Conservation (phyloP, 177 flowering plant species). For the Vitis hybrid region DNA sequence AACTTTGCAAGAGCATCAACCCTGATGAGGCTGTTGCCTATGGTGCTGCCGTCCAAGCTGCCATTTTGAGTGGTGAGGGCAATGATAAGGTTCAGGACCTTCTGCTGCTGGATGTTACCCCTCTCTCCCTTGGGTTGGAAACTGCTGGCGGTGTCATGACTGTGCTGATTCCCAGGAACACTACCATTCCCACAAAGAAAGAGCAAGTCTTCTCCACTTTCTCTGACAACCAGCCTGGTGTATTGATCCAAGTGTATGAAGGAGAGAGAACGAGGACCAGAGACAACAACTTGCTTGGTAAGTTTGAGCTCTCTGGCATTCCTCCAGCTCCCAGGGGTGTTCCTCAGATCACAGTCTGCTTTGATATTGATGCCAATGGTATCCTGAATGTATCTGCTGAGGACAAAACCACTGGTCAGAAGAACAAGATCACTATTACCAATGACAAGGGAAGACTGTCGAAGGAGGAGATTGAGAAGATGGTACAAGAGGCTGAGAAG, state of each 20-base stretch:
- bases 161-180: constrained; percentile 60
- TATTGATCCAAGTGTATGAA: constrained; percentile 65
- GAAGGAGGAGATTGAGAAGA: constrained; percentile 68
- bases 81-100: constrained; percentile 73
- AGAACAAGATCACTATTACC: constrained; percentile 69
- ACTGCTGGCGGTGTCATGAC: constrained; percentile 79
- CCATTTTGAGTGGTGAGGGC: constrained; percentile 62
- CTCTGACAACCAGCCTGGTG: constrained; percentile 70
- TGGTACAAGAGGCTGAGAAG: constrained; percentile 72
- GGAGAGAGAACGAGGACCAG: constrained; percentile 64
- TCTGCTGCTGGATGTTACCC: constrained; percentile 60
- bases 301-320: constrained; percentile 64
- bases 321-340: constrained; percentile 69
- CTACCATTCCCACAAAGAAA: constrained; percentile 72
- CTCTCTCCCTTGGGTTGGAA: constrained; percentile 65
- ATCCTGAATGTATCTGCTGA: constrained; percentile 68
- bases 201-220: constrained; percentile 72
- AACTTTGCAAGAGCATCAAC: constrained; percentile 70
- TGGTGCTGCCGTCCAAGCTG: constrained; percentile 79
- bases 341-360: constrained; percentile 62
- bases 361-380: constrained; percentile 67
- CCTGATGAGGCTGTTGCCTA: constrained; percentile 81
- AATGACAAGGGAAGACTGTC: constrained; percentile 64
- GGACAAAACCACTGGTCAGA: constrained; percentile 68
- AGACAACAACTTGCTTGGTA: constrained; percentile 63